Percentiles rank a stretch among this genome's conserved stretches.
Evolutionary conservation across 176 grass and related monocot genomes (phyloP).

Genomic region (Chrysopogon serrulatus): DNA sequence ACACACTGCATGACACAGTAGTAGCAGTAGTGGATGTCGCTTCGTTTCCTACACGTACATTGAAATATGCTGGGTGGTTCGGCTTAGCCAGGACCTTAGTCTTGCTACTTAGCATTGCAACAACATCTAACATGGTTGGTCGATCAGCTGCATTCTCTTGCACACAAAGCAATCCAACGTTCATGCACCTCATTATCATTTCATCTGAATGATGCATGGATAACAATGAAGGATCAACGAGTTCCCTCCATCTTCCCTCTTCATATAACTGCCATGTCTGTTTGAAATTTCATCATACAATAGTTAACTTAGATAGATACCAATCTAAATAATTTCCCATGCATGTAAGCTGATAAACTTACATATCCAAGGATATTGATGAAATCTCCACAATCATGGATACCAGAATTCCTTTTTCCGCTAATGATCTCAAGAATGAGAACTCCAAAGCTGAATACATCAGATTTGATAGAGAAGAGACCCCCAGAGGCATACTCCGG

Average conservation of each 20-base stretch:
- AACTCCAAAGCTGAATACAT: slow-evolving; percentile 12
- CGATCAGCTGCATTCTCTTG: not conserved
- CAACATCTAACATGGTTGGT: not conserved
- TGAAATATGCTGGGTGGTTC: not conserved
- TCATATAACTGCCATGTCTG: not conserved
- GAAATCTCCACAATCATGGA: slow-evolving; percentile 4
- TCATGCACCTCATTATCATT: not conserved
- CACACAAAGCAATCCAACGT: not conserved
- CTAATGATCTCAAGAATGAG: slow-evolving; percentile 15
- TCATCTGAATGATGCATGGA: not conserved
- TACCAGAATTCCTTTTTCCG: not conserved
- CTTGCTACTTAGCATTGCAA: not conserved
- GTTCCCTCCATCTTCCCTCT: not conserved
- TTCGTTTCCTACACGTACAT: not conserved
- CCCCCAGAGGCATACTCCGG: slow-evolving; percentile 6
- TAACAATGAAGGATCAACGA: not conserved
- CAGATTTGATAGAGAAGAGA: not conserved
- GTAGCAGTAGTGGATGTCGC: not conserved
- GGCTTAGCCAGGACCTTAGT: not conserved
- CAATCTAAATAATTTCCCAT: not conserved
- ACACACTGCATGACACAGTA: not conserved
- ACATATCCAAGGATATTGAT: slow-evolving; percentile 27
- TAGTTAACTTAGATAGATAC: not conserved
- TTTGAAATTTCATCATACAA: not conserved
- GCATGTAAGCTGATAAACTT: not conserved